Evolutionary conservation across 23 red algal genomes (phyloP).

Genomic region (Gracilaria vermiculophylla): DNA sequence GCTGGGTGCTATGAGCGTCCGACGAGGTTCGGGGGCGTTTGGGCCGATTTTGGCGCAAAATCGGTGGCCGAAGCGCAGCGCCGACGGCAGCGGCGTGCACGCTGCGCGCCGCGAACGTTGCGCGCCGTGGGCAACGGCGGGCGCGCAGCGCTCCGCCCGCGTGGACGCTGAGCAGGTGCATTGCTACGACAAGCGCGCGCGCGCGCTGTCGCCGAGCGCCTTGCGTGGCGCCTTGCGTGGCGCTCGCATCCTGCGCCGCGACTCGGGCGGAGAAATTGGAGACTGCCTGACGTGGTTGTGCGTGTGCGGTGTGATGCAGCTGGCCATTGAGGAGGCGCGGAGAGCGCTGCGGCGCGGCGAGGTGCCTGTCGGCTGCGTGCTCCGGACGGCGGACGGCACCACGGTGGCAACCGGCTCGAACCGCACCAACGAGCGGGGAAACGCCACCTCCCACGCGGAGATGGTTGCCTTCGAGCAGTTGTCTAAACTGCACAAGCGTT

Average conservation of each 20-base stretch:
- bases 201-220: not conserved
- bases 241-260: not conserved
- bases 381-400: conserved; percentile 11
- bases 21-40: too few species aligned
- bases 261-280: not conserved
- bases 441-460: conserved; percentile 96
- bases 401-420: conserved; percentile 82
- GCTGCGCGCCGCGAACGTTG: too few species aligned
- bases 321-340: conserved; percentile 66
- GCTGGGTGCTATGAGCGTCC: too few species aligned
- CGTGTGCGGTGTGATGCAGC: conserved; percentile 19
- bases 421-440: conserved; percentile 94
- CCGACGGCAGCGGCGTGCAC: not conserved
- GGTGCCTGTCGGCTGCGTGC: conserved; percentile 90
- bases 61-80: not conserved
- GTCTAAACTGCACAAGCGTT: not conserved
- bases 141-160: too few species aligned
- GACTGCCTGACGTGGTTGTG: not conserved
- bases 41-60: not conserved
- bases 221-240: not conserved
- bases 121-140: too few species aligned
- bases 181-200: not conserved
- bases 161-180: not conserved
- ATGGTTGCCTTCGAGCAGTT: conserved; percentile 72
- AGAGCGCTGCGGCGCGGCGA: conserved; percentile 76